A percentile compares a stretch with the other conserved stretches of the same genome.
Conservation (phyloP, 1,284 basidiomycete genomes). For the Irpex sp. region DNA sequence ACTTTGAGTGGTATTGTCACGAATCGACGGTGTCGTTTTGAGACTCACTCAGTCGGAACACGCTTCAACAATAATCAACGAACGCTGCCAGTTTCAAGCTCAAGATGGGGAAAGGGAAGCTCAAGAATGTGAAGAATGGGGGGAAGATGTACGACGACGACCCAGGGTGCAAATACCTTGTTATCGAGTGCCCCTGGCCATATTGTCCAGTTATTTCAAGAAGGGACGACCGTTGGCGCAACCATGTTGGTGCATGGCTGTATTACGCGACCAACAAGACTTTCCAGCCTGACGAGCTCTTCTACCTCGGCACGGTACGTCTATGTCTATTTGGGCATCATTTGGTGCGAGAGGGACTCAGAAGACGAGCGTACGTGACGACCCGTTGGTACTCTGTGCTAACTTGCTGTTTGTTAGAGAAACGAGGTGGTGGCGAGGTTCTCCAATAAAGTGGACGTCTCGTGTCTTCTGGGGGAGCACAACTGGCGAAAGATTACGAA, state of each 20-base stretch:
- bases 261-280: constrained; percentile 23
- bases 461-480: constrained; percentile 25
- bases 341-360: not conserved
- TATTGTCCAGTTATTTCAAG: not conserved
- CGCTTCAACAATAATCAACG: not conserved
- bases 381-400: not conserved
- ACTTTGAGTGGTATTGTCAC: not conserved
- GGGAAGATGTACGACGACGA: constrained; percentile 21
- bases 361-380: not conserved
- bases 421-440: constrained; percentile 25
- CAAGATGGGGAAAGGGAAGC: not conserved
- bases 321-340: not conserved
- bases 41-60: not conserved
- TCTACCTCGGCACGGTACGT: constrained; percentile 25
- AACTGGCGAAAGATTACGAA: constrained; percentile 21
- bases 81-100: not conserved
- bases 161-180: constrained; percentile 26
- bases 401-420: not conserved
- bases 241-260: constrained; percentile 25
- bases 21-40: not conserved
- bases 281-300: constrained; percentile 16
- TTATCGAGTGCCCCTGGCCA: constrained; percentile 29
- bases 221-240: constrained; percentile 14
- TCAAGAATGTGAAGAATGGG: not conserved
- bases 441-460: constrained; percentile 20